Conservation (phyloP, 768 basidiomycete genomes). For the Auriscalpium microsporum region DNA sequence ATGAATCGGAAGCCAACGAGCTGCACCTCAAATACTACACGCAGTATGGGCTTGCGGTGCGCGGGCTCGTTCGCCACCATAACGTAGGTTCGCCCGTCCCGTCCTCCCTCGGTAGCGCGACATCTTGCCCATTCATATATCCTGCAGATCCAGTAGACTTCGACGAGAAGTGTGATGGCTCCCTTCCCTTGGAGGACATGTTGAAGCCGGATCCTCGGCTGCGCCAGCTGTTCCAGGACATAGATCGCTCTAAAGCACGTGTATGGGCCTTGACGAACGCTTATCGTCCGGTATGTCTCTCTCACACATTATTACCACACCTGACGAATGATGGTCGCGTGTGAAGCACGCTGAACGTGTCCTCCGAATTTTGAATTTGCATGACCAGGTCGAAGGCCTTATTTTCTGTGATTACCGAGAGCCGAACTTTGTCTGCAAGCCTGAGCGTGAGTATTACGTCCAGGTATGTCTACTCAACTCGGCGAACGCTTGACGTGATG, state of each 20-base stretch:
- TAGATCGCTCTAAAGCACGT: slow-evolving; percentile 67
- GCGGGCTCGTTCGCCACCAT: slow-evolving; percentile 71
- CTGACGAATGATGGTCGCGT: neutral
- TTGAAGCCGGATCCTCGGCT: slow-evolving; percentile 55
- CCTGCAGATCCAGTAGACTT: slow-evolving; percentile 71
- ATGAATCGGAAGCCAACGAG: slow-evolving; percentile 56
- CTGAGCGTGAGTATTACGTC: slow-evolving; percentile 63
- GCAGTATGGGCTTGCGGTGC: slow-evolving; percentile 74
- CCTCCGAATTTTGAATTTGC: slow-evolving; percentile 60
- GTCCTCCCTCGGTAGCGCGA: neutral
- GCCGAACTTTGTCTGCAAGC: slow-evolving; percentile 70
- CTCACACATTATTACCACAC: neutral
- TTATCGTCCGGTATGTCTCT: slow-evolving; percentile 50
- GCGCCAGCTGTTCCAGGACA: slow-evolving; percentile 65
- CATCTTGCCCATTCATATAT: neutral
- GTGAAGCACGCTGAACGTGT: slow-evolving; percentile 75
- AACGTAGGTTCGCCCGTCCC: slow-evolving; percentile 46
- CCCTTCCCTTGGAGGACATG: slow-evolving; percentile 74
- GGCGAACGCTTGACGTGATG: neutral
- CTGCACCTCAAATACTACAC: slow-evolving; percentile 69
- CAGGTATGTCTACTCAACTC: slow-evolving; percentile 32
- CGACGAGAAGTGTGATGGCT: slow-evolving; percentile 74
- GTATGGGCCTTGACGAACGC: slow-evolving; percentile 88
- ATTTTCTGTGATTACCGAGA: slow-evolving; percentile 72
- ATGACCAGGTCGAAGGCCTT: slow-evolving; percentile 65